phyloP scores from a whole-genome alignment of 257 asterid genomes.

The Solanum habrochaites region DNA sequence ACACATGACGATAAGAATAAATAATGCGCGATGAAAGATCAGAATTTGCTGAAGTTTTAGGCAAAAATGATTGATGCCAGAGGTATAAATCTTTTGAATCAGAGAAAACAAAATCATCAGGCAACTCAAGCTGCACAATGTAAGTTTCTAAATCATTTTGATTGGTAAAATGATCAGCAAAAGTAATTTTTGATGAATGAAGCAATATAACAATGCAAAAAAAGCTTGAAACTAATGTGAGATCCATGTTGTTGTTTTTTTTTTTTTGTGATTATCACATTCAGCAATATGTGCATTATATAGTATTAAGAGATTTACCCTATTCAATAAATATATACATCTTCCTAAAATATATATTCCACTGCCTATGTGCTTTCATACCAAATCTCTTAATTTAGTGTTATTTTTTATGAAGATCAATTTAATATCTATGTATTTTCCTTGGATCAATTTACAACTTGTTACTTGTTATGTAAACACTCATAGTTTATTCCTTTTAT shows the following conservation, averaged over 20 bases:
- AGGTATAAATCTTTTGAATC: not conserved
- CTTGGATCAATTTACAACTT: not conserved
- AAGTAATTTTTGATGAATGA: not conserved
- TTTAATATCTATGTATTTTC: not conserved
- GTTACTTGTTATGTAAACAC: not conserved
- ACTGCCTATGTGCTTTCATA: not conserved
- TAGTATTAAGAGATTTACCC: not conserved
- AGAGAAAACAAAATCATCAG: not conserved
- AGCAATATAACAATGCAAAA: not conserved
- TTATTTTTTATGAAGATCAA: not conserved
- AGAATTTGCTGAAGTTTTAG: not conserved
- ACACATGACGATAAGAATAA: not conserved
- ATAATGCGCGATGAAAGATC: not conserved
- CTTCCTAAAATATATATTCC: not conserved
- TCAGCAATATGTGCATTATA: not conserved
- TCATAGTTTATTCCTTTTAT: not conserved
- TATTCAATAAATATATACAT: not conserved
- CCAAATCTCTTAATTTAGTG: not conserved
- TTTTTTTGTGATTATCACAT: not conserved
- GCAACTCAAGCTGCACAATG: not conserved
- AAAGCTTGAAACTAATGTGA: not conserved
- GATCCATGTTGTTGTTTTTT: not conserved
- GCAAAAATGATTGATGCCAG: not conserved
- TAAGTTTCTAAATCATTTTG: not conserved
- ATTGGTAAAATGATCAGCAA: not conserved